phyloP scores from a whole-genome alignment of 2,329 filamentous ascomycete genomes.

The Triangularia setosa region DNA sequence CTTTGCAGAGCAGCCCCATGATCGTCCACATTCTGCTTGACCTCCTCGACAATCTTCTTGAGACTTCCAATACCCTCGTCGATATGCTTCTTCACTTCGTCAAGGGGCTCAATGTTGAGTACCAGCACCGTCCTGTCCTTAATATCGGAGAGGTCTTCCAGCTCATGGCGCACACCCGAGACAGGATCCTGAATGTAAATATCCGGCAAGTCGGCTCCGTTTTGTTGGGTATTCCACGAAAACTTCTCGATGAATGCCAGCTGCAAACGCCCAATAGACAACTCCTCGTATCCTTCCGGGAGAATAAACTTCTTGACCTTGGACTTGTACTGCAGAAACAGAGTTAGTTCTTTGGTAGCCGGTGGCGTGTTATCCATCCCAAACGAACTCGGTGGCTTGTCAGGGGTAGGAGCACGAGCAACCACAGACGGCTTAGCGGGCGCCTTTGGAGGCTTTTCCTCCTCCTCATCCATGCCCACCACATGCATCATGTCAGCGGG shows the following conservation, averaged over 20 bases:
- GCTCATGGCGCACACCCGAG: conserved; percentile 92
- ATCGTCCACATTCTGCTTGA: conserved; percentile 78
- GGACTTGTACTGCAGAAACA: conserved; percentile 94
- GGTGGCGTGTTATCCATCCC: conserved; percentile 65
- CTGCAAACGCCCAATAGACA: conserved; percentile 84
- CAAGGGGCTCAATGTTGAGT: conserved; percentile 84
- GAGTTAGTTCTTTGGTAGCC: conserved; percentile 77
- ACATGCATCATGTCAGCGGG: conserved; percentile 46
- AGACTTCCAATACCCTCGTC: conserved; percentile 84
- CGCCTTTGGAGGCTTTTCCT: conserved; percentile 10
- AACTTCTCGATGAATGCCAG: conserved; percentile 99
- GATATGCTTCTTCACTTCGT: conserved; percentile 94
- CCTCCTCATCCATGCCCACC: conserved; percentile 28
- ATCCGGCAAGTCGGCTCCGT: conserved; percentile 87
- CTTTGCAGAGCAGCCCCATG: conserved; percentile 78
- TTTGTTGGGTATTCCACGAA: conserved; percentile 95
- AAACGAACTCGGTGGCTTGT: conserved; percentile 51
- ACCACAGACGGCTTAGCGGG: conserved; percentile 3
- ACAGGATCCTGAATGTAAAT: conserved; percentile 97
- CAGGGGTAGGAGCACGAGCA: conserved; percentile 32
- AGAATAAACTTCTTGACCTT: conserved; percentile 96
- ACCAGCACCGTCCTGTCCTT: conserved; percentile 95
- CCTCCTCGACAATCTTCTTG: conserved; percentile 76
- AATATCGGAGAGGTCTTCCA: conserved; percentile 89
- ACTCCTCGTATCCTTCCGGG: conserved; percentile 74